Conservation (phyloP, 192 early-diverging fungal species). For the Coemansia sp. region DNA sequence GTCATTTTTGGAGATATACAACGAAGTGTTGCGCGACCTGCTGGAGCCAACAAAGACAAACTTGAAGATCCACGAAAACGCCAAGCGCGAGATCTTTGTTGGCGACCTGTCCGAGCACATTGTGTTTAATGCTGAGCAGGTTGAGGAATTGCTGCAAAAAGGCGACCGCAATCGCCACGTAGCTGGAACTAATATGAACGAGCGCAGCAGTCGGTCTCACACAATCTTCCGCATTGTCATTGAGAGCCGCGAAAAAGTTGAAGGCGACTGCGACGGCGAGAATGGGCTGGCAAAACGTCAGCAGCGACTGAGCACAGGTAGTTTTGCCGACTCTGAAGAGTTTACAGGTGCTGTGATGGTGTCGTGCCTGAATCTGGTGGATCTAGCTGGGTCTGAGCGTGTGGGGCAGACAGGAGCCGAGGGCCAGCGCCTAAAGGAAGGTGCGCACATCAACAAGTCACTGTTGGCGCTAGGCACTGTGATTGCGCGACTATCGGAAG, state of each 20-base stretch:
- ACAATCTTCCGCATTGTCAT: constrained; percentile 94
- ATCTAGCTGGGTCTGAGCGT: constrained; percentile 95
- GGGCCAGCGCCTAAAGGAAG: constrained; percentile 88
- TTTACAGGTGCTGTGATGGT: constrained; percentile 56
- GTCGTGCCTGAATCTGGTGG: constrained; percentile 82
- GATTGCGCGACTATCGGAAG: constrained; percentile 82
- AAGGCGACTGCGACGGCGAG: neutral
- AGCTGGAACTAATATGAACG: constrained; percentile 91
- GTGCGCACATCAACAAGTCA: constrained; percentile 93
- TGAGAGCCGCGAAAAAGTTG: constrained; percentile 68
- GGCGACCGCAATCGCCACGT: constrained; percentile 85
- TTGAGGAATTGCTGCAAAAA: constrained; percentile 70
- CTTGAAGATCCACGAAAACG: constrained; percentile 84
- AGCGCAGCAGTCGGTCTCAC: constrained; percentile 87
- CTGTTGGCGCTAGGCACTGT: constrained; percentile 90
- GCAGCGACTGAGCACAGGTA: constrained; percentile 44
- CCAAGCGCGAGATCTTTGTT: constrained; percentile 64
- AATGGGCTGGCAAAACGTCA: constrained; percentile 1
- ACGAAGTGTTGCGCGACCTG: constrained; percentile 89
- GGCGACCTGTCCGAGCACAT: constrained; percentile 66
- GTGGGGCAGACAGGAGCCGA: constrained; percentile 71
- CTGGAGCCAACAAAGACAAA: constrained; percentile 79
- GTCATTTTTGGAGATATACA: constrained; percentile 99
- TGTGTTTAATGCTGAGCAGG: constrained; percentile 59
- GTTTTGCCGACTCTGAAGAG: constrained; percentile 24